These are phyloP conservation scores for Penicillium malachiteum DNA, from an alignment of 495 filamentous ascomycete genomes.

Conservation along the genomic window DNA sequence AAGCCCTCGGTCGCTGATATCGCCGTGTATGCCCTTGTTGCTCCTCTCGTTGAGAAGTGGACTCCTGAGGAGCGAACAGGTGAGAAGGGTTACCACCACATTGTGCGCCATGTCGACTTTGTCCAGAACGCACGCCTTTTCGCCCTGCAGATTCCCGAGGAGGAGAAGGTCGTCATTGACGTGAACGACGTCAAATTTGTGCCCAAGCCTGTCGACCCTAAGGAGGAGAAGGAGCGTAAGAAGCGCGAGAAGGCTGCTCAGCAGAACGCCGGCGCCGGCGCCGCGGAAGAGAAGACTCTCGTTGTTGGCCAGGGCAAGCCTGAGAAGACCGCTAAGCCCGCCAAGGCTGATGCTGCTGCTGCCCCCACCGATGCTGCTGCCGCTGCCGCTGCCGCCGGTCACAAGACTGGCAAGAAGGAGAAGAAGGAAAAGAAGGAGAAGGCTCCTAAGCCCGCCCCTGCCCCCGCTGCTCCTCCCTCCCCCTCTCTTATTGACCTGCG, in stretches of 20 bases:
- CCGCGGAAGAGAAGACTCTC: constrained; percentile 38
- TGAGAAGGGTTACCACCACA: constrained; percentile 83
- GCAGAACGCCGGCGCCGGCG: constrained; percentile 34
- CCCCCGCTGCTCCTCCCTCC: constrained; percentile 67
- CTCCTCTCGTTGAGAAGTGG: constrained; percentile 78
- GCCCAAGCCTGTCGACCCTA: constrained; percentile 76
- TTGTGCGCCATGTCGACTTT: constrained; percentile 90
- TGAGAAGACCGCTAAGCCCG: constrained; percentile 33
- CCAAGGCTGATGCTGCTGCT: constrained; percentile 41
- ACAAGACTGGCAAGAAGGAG: constrained; percentile 51
- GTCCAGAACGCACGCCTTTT: constrained; percentile 87
- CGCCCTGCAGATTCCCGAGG: constrained; percentile 64
- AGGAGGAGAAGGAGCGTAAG: constrained; percentile 84
- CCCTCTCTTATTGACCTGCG: constrained; percentile 89
- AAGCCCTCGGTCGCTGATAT: constrained; percentile 92
- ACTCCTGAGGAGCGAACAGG: constrained; percentile 84
- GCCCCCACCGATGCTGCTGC: constrained; percentile 39
- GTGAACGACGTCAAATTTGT: constrained; percentile 76
- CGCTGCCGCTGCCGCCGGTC: constrained; percentile 41
- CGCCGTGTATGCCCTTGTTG: constrained; percentile 77
- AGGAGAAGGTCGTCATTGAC: constrained; percentile 80
- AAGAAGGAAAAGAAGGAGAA: constrained; percentile 90
- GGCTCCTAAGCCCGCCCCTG: constrained; percentile 60
- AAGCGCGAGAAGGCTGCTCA: constrained; percentile 82
- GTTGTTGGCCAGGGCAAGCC: constrained; percentile 50